phyloP scores from a whole-genome alignment of 331 rosid species.

The Quercus phellos region DNA sequence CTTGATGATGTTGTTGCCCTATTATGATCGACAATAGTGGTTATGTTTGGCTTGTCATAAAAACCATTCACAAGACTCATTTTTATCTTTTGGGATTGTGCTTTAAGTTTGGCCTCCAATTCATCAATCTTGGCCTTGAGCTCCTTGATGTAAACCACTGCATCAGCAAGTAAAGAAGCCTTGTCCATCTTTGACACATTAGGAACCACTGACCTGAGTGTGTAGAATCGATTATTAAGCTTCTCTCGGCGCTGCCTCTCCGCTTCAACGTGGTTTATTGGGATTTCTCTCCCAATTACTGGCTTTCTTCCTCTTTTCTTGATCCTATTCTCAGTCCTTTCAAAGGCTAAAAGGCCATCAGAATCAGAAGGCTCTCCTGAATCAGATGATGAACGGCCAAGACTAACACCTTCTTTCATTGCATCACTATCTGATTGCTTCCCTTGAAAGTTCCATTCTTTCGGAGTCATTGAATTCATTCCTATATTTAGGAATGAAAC shows the following conservation, averaged over 20 bases:
- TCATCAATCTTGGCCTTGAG: slow-evolving; percentile 37
- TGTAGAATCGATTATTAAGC: slow-evolving; percentile 58
- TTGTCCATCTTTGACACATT: slow-evolving; percentile 74
- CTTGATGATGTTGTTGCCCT: not conserved
- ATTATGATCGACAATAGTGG: not conserved
- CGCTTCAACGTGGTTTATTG: slow-evolving; percentile 46
- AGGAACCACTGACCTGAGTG: slow-evolving; percentile 63
- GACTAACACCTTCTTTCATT: not conserved
- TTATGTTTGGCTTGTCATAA: not conserved
- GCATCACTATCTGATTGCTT: not conserved
- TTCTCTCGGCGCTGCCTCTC: slow-evolving; percentile 63
- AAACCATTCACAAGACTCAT: not conserved
- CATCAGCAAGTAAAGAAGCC: slow-evolving; percentile 56
- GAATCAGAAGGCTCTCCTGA: slow-evolving; percentile 23
- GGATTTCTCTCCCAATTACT: not conserved
- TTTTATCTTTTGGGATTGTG: not conserved
- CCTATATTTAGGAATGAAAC: not conserved
- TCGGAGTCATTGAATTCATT: not conserved
- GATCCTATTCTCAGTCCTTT: not conserved
- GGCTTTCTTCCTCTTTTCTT: slow-evolving; percentile 24
- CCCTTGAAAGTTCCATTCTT: not conserved
- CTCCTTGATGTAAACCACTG: slow-evolving; percentile 44
- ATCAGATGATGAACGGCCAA: slow-evolving; percentile 25
- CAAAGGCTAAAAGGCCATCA: slow-evolving; percentile 5
- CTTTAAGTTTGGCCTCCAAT: slow-evolving; percentile 16